Conservation (phyloP, 2,329 filamentous ascomycete genomes). For the Calonectria montana region DNA sequence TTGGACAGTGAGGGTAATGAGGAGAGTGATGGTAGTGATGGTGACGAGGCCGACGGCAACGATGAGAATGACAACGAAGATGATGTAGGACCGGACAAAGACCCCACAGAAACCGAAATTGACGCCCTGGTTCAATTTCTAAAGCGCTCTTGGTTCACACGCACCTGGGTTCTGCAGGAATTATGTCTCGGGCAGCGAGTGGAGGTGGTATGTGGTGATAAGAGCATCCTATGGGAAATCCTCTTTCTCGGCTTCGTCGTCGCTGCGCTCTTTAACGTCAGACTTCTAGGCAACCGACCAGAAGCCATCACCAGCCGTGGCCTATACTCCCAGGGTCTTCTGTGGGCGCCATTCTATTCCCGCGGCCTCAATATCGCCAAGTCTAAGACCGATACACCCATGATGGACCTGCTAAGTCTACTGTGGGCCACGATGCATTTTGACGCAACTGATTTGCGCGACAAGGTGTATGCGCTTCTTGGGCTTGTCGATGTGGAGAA, state of each 20-base stretch:
- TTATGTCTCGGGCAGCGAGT: background rate
- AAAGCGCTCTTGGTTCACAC: background rate
- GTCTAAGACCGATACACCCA: background rate
- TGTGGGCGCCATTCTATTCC: background rate
- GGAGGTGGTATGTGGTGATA: background rate
- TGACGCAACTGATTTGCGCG: background rate
- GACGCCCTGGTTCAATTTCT: background rate
- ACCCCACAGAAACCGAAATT: background rate
- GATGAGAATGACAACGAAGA: background rate
- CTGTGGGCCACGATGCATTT: background rate
- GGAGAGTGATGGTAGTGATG: background rate
- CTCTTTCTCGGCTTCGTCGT: background rate
- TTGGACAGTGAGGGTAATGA: background rate
- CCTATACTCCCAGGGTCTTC: background rate
- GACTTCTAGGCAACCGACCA: background rate
- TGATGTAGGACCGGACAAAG: background rate
- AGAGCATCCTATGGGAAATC: background rate
- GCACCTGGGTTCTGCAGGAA: background rate
- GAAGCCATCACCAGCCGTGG: background rate
- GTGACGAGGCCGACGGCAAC: background rate
- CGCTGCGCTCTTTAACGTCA: background rate
- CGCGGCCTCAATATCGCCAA: background rate
- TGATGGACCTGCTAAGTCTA: background rate
- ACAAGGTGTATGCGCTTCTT: background rate
- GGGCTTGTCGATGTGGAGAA: background rate